These are phyloP conservation scores for Naganishia albida DNA, from an alignment of 1,284 basidiomycete species.

Conservation along the genomic window DNA sequence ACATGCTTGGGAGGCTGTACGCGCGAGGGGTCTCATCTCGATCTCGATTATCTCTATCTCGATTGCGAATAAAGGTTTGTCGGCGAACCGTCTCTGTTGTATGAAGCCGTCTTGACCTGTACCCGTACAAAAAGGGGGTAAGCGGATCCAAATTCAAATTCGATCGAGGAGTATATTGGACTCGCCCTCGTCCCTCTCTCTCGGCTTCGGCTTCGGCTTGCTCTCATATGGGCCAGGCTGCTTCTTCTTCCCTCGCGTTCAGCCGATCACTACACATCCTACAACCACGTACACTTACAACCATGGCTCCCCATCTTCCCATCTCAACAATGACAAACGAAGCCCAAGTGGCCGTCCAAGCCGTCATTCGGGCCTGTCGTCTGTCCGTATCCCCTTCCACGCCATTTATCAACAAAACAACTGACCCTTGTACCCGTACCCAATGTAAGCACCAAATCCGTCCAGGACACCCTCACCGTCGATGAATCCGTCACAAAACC, in stretches of 20 bases:
- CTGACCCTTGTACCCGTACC: not conserved
- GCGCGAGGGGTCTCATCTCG: too few relatives aligned
- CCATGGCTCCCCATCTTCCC: conserved; percentile 39
- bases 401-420: too few relatives aligned
- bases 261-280: not conserved
- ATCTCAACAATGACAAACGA: conserved; percentile 46
- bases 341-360: conserved; percentile 73
- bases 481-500: conserved; percentile 86
- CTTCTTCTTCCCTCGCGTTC: not conserved
- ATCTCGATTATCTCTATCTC: not conserved
- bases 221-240: conserved; percentile 16
- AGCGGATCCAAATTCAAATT: conserved; percentile 10
- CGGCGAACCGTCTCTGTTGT: too few relatives aligned
- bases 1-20: too few relatives aligned
- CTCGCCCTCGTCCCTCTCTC: not conserved
- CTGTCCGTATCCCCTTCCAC: conserved; percentile 44
- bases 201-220: not conserved
- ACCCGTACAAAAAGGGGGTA: conserved; percentile 9
- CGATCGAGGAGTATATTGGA: not conserved
- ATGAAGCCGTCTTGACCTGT: not conserved
- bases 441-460: conserved; percentile 67
- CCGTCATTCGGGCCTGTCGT: conserved; percentile 82
- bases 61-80: not conserved
- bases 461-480: conserved; percentile 84
- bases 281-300: conserved; percentile 11